phyloP scores from a whole-genome alignment of 129 eudicot genomes.

The Cynara cardunculus region DNA sequence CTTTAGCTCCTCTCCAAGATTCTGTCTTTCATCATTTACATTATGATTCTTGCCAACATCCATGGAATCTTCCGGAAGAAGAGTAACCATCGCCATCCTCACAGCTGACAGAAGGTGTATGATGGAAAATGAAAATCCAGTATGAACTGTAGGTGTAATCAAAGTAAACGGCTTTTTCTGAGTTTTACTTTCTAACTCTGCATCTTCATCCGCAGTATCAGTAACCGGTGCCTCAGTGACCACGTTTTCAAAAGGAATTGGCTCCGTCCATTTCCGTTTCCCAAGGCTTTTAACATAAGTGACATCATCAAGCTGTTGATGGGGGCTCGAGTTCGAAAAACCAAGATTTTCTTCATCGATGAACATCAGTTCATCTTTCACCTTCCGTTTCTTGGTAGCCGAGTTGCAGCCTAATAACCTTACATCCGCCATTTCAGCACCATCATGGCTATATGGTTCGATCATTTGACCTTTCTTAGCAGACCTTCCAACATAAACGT shows the following conservation, averaged over 20 bases:
- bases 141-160: constrained; percentile 83
- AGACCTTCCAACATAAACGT: constrained; percentile 26
- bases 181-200: constrained; percentile 50
- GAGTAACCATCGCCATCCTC: constrained; percentile 77
- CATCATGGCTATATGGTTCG: constrained; percentile 36
- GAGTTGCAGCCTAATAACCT: constrained; percentile 53
- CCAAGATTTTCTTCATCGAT: constrained; percentile 42
- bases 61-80: constrained; percentile 58
- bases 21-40: constrained; percentile 17
- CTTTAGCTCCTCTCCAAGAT: constrained; percentile 22
- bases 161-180: constrained; percentile 64
- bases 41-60: constrained; percentile 36
- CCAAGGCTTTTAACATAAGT: constrained; percentile 37
- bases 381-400: constrained; percentile 54
- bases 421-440: constrained; percentile 40
- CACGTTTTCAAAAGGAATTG: constrained; percentile 36
- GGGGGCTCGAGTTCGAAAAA: constrained; percentile 26
- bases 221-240: constrained; percentile 32
- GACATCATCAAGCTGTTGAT: constrained; percentile 37
- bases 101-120: constrained; percentile 93
- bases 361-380: constrained; percentile 41
- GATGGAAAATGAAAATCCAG: constrained; percentile 84
- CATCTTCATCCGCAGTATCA: constrained; percentile 45
- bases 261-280: constrained; percentile 46
- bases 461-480: constrained; percentile 51